Percentiles rank a stretch among this genome's conserved stretches.
These are phyloP conservation scores for Pulveroboletus sp. DNA, from an alignment of 768 basidiomycete species.

Conservation along the genomic window DNA sequence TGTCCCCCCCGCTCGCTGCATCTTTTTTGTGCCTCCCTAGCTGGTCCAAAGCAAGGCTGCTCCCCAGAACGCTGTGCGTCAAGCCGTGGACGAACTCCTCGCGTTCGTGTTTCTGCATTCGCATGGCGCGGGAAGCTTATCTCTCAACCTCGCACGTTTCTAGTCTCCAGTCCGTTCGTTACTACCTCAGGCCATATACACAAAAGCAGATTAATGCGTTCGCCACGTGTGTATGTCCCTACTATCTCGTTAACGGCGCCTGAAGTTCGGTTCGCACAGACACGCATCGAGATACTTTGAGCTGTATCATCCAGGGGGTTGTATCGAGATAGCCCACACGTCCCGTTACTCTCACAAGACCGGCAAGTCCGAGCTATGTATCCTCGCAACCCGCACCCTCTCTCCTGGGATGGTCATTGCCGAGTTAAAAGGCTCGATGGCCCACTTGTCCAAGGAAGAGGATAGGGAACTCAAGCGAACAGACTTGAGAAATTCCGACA, in stretches of 20 bases:
- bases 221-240: conserved; percentile 68
- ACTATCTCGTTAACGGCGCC: conserved; percentile 25
- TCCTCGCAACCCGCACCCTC: conserved; percentile 73
- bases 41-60: conserved; percentile 55
- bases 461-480: conserved; percentile 84
- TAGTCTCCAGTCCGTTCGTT: conserved; percentile 72
- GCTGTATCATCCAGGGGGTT: conserved; percentile 77
- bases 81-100: conserved; percentile 76
- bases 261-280: conserved; percentile 39
- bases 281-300: conserved; percentile 89
- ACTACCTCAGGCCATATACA: conserved; percentile 69
- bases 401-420: conserved; percentile 67
- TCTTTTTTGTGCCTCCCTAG: conserved; percentile 34
- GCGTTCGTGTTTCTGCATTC: conserved; percentile 47
- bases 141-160: conserved; percentile 15
- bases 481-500: conserved; percentile 62
- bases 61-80: conserved; percentile 55
- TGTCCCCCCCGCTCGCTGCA: conserved; percentile 20
- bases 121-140: conserved; percentile 8
- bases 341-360: conserved; percentile 83
- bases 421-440: conserved; percentile 91
- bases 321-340: conserved; percentile 85
- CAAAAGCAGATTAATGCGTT: conserved; percentile 90
- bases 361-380: conserved; percentile 86
- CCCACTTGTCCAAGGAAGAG: conserved; percentile 79